Evolutionary conservation across 108 stramenopile genomes (phyloP), one percentile per base, ranked within the genome.

Genomic region (Cyclotella kingstonii): DNA sequence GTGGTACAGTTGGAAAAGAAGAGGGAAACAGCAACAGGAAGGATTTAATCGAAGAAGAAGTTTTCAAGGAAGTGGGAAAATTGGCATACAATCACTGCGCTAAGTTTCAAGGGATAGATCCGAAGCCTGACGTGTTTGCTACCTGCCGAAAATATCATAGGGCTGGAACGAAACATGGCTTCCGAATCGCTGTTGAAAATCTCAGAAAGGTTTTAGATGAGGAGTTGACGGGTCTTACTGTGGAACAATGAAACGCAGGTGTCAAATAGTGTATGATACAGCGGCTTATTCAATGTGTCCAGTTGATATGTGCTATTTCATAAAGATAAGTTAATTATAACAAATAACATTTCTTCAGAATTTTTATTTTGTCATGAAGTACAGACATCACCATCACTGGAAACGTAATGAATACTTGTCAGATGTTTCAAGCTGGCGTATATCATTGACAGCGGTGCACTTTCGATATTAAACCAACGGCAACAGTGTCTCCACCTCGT

Each of bases 391-490:
- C n/a, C n/a, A n/a, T n/a, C n/a, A n/a, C n/a, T n/a, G n/a, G n/a
- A n/a, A n/a, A n/a, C n/a, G n/a, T n/a, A n/a, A n/a, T n/a, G n/a
- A n/a, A n/a, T n/a, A n/a, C n/a, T n/a, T n/a, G n/a, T n/a, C n/a
- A n/a, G n/a, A n/a, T n/a, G n/a, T n/a, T n/a, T n/a, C n/a, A n/a
- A n/a, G n/a, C n/a, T n/a, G n/a, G n/a, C n/a, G n/a, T n/a, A n/a
- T n/a, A n/a, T n/a, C n/a, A n/a, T n/a, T n/a, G n/a, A n/a, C n/a
- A n/a, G n/a, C n/a, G n/a, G n/a, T n/a, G n/a, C n/a, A n/a, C n/a
- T n/a, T n/a, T n/a, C n/a, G n/a, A n/a, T n/a, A 77, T 66, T 43
- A 77, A 60, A 29, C 76, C 76, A 15, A 77, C 60, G 8, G 76
- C 76, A 60, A 77, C 33, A 2, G 70, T 71, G 46, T 77, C 76